Base-by-base conservation (phyloP, 2,329 filamentous ascomycete genomes). In the Phialophora verrucosa region DNA sequence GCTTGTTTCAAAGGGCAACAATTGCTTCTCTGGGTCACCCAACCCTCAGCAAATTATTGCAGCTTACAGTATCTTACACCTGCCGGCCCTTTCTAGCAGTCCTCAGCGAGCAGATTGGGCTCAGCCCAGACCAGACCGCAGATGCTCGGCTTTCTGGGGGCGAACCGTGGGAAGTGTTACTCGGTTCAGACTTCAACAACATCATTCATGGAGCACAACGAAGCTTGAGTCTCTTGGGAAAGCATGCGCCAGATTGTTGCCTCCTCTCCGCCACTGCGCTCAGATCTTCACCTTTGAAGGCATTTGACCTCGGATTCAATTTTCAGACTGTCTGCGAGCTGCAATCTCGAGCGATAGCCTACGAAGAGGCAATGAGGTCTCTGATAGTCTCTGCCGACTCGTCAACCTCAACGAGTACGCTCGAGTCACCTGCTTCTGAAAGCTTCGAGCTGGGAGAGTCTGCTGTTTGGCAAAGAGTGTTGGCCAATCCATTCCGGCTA, bases 301-400 rank as follows among this genome's bases (percentile, higher is more conserved):
- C 35, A 42, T 53, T 70, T n/a, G 56, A 67, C 12, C 29, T 44
- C n/a, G 64, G 58, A 8, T 66, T 59, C 47, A 25, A 38, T 23
- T 67, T 64, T 29, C 20, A 61, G 8, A 32, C 29, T 10, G 62
- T 70, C 27, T 64, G 59, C 44, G 25, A 60, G 27, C 51, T 67
- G 5, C 67, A 69, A 23, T 25, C 51, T 38, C 47, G 50, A 7
- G 50, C 63, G 17, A 17, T 50, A 23, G 59, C 61, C 32, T 69
- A 70, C 59, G 69, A 70, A 47, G 51, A 55, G 4, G 55, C 63
- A 7, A 64, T 65, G 65, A 64, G 51, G 35, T 56, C 25, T 25
- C 56, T 59, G 11, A 38, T 67, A 32, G 29, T 42, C 3, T 64
- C 58, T 6, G 32, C 54, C 32, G 50, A 27, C 27, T 63, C 49